A percentile compares a stretch with the other conserved stretches of the same genome.
Evolutionary conservation across 306 rosid genomes (phyloP).

Genomic region (Castanospermum australe): DNA sequence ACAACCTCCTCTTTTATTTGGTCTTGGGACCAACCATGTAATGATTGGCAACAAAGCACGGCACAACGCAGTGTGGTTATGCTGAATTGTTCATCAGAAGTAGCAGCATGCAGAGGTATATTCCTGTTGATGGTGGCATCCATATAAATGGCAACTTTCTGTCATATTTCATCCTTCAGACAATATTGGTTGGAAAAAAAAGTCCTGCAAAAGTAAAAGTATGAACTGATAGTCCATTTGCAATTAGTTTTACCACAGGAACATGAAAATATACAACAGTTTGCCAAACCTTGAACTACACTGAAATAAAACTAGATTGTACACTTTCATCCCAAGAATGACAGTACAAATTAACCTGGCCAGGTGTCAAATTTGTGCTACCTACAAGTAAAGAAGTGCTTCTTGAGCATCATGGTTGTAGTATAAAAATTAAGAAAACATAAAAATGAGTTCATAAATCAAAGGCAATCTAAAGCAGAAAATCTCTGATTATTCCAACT

Average conservation of each 20-base stretch:
- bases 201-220: constrained; percentile 52
- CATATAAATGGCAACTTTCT: constrained; percentile 15
- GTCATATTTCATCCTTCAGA: constrained; percentile 28
- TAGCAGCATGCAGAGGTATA: constrained; percentile 20
- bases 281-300: constrained; percentile 33
- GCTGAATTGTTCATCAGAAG: constrained; percentile 26
- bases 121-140: constrained; percentile 7
- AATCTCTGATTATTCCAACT: not conserved
- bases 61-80: too few relatives aligned
- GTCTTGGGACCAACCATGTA: too few relatives aligned
- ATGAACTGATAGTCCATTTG: constrained; percentile 22
- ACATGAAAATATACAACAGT: constrained; percentile 24
- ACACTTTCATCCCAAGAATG: not conserved
- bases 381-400: constrained; percentile 34
- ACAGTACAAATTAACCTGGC: not conserved
- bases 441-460: not conserved
- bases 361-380: constrained; percentile 20
- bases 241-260: constrained; percentile 22
- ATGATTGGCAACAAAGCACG: too few relatives aligned
- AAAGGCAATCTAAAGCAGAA: not conserved
- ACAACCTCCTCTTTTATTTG: too few relatives aligned
- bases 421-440: constrained; percentile 1
- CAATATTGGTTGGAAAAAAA: constrained; percentile 17
- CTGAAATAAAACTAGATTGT: constrained; percentile 18
- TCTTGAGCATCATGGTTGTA: constrained; percentile 10